Base-by-base conservation (phyloP, 768 basidiomycete genomes). In the Tylopilus felleus region DNA sequence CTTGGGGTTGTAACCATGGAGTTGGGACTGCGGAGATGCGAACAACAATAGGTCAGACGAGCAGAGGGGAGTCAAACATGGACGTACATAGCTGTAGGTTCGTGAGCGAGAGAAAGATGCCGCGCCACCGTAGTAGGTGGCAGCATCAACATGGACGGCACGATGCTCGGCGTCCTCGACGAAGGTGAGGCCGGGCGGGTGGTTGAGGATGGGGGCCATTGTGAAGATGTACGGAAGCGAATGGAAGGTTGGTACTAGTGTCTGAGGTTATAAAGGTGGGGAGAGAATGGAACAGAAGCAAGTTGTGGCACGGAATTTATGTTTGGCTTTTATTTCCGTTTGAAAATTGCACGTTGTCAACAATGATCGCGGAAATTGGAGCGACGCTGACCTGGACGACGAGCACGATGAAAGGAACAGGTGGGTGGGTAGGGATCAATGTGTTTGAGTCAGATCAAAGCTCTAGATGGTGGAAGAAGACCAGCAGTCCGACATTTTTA, bases 71-170 rank as follows among this genome's bases (percentile, higher is more conserved):
- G 48, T 39, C 22, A 43, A 25, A 36, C 28, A 31, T 55, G 55
- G 29, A 16, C 86, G 60, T 73, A 94, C 93, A 56, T 84, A 83
- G 60, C 91, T 93, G 71, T 93, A 97, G 0, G 93, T 96, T 65
- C 93, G 79, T 17, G 88, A 84, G 61, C 93, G 86, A 67, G 85
- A 84, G 70, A 84, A 87, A 4, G 84, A 78, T 65, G 96, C 88
- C 41, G 78, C 80, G 19, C 85, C 84, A 40, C 89, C 90, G 60
- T 96, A 96, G 74, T 94, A 94, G 9, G 83, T 81, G 22, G 84
- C 79, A 9, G 92, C 84, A 50, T 95, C 92, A 48, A 77, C 76
- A 60, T 89, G 75, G 51, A 80, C 78, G 5, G 77, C 64, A 25
- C 72, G 70, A 19, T 73, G 66, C 19, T 75, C 70, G 19, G 73